phyloP scores from a whole-genome alignment of 2,329 filamentous ascomycete species.

The Coleophoma cylindrospora region DNA sequence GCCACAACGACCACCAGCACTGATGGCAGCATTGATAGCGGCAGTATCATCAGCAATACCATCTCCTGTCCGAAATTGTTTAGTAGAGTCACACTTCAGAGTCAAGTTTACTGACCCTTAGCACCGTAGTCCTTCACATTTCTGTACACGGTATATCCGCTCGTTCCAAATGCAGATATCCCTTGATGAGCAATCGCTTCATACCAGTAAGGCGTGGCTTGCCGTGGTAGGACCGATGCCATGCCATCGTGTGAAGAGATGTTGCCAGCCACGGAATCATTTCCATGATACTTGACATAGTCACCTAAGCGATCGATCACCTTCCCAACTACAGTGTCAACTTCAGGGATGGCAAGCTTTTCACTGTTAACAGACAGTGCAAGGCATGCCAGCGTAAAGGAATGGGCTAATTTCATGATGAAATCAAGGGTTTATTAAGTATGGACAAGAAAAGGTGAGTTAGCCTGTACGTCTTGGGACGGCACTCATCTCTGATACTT shows the following conservation, averaged over 20 bases:
- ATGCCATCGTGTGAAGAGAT: not conserved
- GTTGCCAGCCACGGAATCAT: not conserved
- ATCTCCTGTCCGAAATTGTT: conserved; percentile 30
- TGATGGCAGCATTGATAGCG: conserved; percentile 65
- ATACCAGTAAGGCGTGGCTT: conserved; percentile 14
- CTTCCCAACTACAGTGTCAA: not conserved
- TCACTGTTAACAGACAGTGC: not conserved
- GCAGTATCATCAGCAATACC: conserved; percentile 72
- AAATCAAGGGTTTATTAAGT: not conserved
- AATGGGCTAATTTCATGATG: not conserved
- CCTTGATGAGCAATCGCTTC: conserved; percentile 17
- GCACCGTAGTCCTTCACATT: conserved; percentile 15
- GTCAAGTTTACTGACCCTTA: conserved; percentile 2
- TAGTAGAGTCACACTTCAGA: conserved; percentile 5
- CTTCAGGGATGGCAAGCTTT: not conserved
- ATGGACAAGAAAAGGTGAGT: not conserved
- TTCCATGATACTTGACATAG: conserved; percentile 1
- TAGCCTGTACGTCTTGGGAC: not conserved
- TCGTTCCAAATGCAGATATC: conserved; percentile 11
- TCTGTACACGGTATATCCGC: conserved; percentile 14
- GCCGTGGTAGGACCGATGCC: not conserved
- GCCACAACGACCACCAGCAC: conserved; percentile 14
- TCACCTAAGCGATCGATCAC: not conserved
- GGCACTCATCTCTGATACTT: not conserved
- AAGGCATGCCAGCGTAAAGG: not conserved